Conservation (phyloP, 2,329 filamentous ascomycete species). For the Fusarium mexicanum region DNA sequence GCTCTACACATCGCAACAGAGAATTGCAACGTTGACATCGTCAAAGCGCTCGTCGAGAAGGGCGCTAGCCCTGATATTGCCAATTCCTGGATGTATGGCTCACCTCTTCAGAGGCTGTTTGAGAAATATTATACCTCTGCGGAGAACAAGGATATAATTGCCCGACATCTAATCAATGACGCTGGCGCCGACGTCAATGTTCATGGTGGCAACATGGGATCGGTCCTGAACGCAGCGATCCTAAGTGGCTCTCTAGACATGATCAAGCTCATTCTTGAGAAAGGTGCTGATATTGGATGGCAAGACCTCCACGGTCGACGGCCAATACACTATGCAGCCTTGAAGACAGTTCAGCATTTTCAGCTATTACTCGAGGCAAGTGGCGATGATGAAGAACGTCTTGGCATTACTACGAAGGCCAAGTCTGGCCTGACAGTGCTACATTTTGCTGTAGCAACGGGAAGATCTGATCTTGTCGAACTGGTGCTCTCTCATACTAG, state of each 20-base stretch:
- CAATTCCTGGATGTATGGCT: background rate
- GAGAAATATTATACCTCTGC: background rate
- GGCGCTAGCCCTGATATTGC: rapidly evolving
- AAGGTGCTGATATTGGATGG: background rate
- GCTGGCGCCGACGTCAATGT: background rate
- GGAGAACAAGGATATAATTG: background rate
- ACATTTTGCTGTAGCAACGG: background rate
- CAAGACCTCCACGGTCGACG: background rate
- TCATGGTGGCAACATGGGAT: background rate
- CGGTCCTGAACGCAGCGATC: background rate
- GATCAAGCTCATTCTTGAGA: background rate
- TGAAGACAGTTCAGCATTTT: background rate
- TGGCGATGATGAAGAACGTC: background rate
- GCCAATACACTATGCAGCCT: background rate
- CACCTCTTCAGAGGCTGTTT: background rate
- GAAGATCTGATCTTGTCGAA: background rate
- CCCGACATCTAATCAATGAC: background rate
- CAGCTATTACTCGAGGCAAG: background rate
- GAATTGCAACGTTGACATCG: background rate
- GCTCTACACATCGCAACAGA: background rate
- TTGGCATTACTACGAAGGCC: background rate
- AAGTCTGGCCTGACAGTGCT: background rate
- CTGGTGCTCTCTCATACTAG: background rate
- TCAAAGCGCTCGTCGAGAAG: background rate
- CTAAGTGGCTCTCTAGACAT: background rate